Evolutionary conservation across 2,329 filamentous ascomycete species (phyloP), one percentile per base, ranked within the genome.

Genomic region (Colletotrichum graminicola): DNA sequence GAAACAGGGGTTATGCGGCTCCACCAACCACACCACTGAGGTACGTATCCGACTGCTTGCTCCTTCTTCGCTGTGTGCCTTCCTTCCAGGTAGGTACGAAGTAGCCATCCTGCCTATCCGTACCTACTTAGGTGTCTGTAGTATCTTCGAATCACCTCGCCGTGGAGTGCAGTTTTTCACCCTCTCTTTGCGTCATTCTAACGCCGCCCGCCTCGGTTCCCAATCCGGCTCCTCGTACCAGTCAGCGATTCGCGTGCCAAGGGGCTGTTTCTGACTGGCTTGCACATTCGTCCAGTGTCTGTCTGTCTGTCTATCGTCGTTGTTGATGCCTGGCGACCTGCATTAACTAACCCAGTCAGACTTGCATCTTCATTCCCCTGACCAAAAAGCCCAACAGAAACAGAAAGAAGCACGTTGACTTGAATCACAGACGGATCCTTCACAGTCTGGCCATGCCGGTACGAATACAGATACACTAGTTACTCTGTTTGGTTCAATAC

Each of bases 1-100:
- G 69, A 71, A 71, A 71, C 69, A 71, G 69, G 69, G 69, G 69
- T 60, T 59, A 60, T 68, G 54, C 45, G 47, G 60, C 64, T 55
- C 69, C 69, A 71, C 65, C 2, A 18, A 29, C 12, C 51, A 51
- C 45, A 26, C 23, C 45, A 11, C 43, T 21, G 1, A 45, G 18
- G 43, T 45, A 45, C 18, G 41, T 21, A 18, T 7, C 56, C 14
- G 32, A 14, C n/a, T 54, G 18, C 59, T 49, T 64, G 51, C 62
- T 43, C 6, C 41, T 43, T 43, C 51, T n/a, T 0, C 12, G 6
- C 2, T 12, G n/a, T 16, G 16, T 26, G 3, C 29, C 16, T 4
- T 45, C 10, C n/a, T 45, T 23, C 29, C 43, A 29, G 41, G 43
- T n/a, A 45, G 43, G 43, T 45, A 11, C 16, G 41, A 43, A 43